These are phyloP conservation scores for Aspergillus luchuensis DNA, from an alignment of 2,329 filamentous ascomycete species.

Conservation along the genomic window DNA sequence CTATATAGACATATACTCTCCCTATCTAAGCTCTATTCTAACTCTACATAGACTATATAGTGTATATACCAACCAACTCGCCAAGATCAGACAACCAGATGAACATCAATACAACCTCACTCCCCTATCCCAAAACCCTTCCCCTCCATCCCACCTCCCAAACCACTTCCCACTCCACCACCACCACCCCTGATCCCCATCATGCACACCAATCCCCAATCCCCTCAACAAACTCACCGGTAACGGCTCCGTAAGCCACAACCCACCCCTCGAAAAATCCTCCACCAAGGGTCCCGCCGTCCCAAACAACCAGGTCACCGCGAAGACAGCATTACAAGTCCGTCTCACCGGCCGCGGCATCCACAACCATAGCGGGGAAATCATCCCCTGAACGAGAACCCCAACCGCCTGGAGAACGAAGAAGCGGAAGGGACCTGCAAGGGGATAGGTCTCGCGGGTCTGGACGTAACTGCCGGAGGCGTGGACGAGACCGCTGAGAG, in stretches of 20 bases:
- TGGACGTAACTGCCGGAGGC: slow-evolving; percentile 68
- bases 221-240: slow-evolving; percentile 71
- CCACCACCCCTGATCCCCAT: slow-evolving; percentile 64
- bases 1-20: no score
- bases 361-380: slow-evolving; percentile 9
- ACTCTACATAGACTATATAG: no score
- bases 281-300: slow-evolving; percentile 70
- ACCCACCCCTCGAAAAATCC: slow-evolving; percentile 71
- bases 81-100: not conserved
- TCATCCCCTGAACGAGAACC: slow-evolving; percentile 59
- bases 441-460: slow-evolving; percentile 60
- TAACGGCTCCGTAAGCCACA: slow-evolving; percentile 83
- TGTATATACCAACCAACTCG: no score
- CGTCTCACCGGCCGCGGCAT: slow-evolving; percentile 54
- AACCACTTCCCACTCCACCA: slow-evolving; percentile 63
- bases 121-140: slow-evolving; percentile 66
- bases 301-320: slow-evolving; percentile 66
- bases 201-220: slow-evolving; percentile 66
- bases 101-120: slow-evolving; percentile 27
- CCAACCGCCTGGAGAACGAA: slow-evolving; percentile 72
- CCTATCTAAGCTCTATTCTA: no score
- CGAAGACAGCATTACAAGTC: slow-evolving; percentile 62
- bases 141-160: slow-evolving; percentile 60
- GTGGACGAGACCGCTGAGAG: slow-evolving; percentile 59
- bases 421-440: slow-evolving; percentile 61